Percentiles rank a stretch among this genome's conserved stretches.
Evolutionary conservation across 2,329 filamentous ascomycete genomes (phyloP).

Genomic region (Aspergillus flavus): DNA sequence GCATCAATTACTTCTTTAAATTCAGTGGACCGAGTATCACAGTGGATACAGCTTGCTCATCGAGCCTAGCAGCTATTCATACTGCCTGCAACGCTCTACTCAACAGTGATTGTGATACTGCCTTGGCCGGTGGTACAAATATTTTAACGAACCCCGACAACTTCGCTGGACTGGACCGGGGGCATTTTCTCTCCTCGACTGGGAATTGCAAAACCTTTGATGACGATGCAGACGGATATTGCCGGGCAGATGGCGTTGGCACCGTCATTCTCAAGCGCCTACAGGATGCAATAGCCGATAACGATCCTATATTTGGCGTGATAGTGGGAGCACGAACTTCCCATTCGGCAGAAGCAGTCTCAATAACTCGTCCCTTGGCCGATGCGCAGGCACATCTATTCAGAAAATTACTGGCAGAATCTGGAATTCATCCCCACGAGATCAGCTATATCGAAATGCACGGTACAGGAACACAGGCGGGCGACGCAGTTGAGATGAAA

Average conservation of each 20-base stretch:
- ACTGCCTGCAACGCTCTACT: constrained; percentile 72
- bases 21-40: constrained; percentile 73
- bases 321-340: constrained; percentile 77
- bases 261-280: constrained; percentile 77
- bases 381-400: constrained; percentile 74
- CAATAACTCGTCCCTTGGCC: constrained; percentile 81
- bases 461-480: constrained; percentile 83
- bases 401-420: constrained; percentile 39
- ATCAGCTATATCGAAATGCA: constrained; percentile 88
- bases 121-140: constrained; percentile 76
- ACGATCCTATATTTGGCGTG: constrained; percentile 68
- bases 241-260: constrained; percentile 74
- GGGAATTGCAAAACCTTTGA: constrained; percentile 81
- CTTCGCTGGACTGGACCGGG: constrained; percentile 73
- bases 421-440: constrained; percentile 74
- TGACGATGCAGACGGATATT: constrained; percentile 79
- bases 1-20: constrained; percentile 67
- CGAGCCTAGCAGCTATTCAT: constrained; percentile 71
- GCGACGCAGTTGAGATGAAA: constrained; percentile 76
- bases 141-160: constrained; percentile 79
- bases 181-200: constrained; percentile 76
- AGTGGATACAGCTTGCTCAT: constrained; percentile 78
- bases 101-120: constrained; percentile 77
- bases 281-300: constrained; percentile 74
- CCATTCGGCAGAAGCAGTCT: constrained; percentile 77